Evolutionary conservation across 108 stramenopile species (phyloP).

Genomic region (Skeletonema tropicum): DNA sequence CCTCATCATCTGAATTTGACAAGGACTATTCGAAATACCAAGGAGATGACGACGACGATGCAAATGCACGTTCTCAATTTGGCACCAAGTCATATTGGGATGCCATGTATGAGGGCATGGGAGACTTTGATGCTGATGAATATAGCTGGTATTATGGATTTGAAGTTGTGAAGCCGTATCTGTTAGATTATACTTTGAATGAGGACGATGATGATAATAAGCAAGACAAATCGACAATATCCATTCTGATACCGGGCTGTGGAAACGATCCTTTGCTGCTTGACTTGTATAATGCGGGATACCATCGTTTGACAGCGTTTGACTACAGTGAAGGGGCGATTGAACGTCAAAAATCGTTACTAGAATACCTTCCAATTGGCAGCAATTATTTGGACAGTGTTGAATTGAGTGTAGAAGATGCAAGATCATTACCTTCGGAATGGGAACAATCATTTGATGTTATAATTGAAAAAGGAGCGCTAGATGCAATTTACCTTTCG

Average conservation of each 20-base stretch:
- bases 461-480: slow-evolving; percentile 77
- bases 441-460: slow-evolving; percentile 70
- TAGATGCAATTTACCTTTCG: slow-evolving; percentile 84
- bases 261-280: slow-evolving; percentile 78
- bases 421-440: slow-evolving; percentile 51
- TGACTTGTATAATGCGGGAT: slow-evolving; percentile 70
- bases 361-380: slow-evolving; percentile 50
- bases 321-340: slow-evolving; percentile 78
- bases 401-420: slow-evolving; percentile 58
- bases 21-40: slow-evolving; percentile 30
- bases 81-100: slow-evolving; percentile 84
- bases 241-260: slow-evolving; percentile 74
- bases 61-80: slow-evolving; percentile 62
- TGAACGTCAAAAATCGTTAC: slow-evolving; percentile 69
- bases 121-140: slow-evolving; percentile 77
- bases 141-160: slow-evolving; percentile 86
- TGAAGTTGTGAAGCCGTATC: slow-evolving; percentile 52
- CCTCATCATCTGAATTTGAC: slow-evolving; percentile 30
- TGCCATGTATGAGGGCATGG: slow-evolving; percentile 74
- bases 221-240: slow-evolving; percentile 21
- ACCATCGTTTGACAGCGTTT: slow-evolving; percentile 61
- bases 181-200: slow-evolving; percentile 19
- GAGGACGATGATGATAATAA: neutral
- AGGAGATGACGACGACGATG: slow-evolving; percentile 52
- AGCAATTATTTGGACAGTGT: slow-evolving; percentile 30